Conservation (phyloP, 2,329 filamentous ascomycete species). For the Sarocladium kiliense region DNA sequence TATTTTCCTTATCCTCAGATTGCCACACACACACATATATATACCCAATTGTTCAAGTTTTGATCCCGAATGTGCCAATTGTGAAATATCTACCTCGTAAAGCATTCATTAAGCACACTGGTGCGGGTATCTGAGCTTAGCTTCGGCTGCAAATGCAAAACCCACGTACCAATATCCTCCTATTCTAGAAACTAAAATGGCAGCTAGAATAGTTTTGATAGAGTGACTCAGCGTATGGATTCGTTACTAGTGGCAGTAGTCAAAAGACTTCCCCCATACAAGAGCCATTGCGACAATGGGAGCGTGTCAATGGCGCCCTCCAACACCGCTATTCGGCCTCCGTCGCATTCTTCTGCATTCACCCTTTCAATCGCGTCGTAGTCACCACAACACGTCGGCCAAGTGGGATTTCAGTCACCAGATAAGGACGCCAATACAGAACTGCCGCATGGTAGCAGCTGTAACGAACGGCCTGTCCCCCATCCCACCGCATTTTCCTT, state of each 20-base stretch:
- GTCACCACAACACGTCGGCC: not conserved
- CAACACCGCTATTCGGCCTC: not conserved
- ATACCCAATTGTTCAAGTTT: no score
- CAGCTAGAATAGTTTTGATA: no score
- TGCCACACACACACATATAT: not conserved
- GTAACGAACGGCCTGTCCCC: not conserved
- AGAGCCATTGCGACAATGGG: not conserved
- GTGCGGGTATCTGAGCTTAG: no score
- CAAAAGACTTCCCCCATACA: no score
- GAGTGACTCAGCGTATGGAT: no score
- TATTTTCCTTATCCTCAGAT: not conserved
- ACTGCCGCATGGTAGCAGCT: not conserved
- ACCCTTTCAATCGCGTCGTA: not conserved
- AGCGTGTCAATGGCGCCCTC: not conserved
- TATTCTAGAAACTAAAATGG: no score
- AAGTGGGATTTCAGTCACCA: not conserved
- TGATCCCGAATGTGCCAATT: no score
- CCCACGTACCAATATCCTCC: no score
- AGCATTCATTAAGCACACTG: no score
- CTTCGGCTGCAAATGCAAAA: no score
- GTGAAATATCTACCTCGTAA: no score
- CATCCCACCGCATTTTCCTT: not conserved
- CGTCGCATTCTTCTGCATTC: not conserved
- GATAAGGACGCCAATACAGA: not conserved
- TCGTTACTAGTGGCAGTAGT: no score